A percentile compares a stretch with the other conserved stretches of the same genome.
Conservation (phyloP, 139 green algal genomes). For the Coccomyxa sp. region DNA sequence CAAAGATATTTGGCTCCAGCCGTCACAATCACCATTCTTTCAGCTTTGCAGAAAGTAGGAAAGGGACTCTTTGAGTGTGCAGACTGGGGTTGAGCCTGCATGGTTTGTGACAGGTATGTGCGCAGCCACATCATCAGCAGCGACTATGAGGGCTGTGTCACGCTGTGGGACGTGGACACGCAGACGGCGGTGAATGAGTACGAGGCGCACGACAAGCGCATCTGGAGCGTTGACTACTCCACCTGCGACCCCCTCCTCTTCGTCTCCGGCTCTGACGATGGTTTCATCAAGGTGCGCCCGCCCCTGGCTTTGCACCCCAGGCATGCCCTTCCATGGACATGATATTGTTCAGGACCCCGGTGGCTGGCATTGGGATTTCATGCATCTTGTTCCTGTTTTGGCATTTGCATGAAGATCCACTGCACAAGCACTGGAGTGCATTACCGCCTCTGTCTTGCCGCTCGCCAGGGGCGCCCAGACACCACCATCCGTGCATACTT, state of each 20-base stretch:
- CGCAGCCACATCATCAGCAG: conserved; percentile 47
- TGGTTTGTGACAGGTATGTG: neutral
- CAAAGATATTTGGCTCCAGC: too few species aligned
- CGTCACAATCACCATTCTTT: too few species aligned
- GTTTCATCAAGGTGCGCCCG: conserved; percentile 80
- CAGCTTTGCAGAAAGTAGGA: too few species aligned
- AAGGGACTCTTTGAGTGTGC: too few species aligned
- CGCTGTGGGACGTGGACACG: conserved; percentile 61
- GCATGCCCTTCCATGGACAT: too few species aligned
- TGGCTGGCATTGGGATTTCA: neutral
- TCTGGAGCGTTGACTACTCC: conserved; percentile 86
- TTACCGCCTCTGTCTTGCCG: too few species aligned
- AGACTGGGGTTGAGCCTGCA: neutral
- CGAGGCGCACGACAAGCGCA: conserved; percentile 71
- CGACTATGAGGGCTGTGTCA: conserved; percentile 83
- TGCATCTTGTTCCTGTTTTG: neutral
- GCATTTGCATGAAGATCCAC: neutral
- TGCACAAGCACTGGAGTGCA: too few species aligned
- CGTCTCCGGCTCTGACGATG: conserved; percentile 82
- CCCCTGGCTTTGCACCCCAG: neutral
- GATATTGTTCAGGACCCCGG: too few species aligned
- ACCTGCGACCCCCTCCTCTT: conserved; percentile 52
- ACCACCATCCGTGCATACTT: too few species aligned
- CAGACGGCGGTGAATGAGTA: conserved; percentile 55
- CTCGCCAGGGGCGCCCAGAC: too few species aligned